Conservation (phyloP, 768 basidiomycete genomes). For the Kwoniella heveanensis region DNA sequence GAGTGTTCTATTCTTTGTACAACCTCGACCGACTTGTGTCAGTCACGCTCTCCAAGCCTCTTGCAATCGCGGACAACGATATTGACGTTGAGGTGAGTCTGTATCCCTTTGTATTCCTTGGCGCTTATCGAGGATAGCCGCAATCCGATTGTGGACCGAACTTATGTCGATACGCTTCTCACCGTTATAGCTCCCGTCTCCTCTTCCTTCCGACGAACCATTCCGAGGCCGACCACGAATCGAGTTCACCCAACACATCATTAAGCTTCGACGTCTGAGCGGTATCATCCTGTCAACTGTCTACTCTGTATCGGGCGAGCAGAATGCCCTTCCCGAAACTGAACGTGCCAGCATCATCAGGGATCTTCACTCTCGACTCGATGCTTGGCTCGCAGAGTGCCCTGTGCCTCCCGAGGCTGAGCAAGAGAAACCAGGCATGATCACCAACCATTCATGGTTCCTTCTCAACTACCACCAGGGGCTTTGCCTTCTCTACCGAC, state of each 20-base stretch:
- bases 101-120: neutral
- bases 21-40: slow-evolving; percentile 41
- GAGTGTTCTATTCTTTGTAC: slow-evolving; percentile 38
- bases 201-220: slow-evolving; percentile 16
- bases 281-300: slow-evolving; percentile 33
- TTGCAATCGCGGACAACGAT: slow-evolving; percentile 35
- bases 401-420: slow-evolving; percentile 12
- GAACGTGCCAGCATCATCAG: slow-evolving; percentile 17
- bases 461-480: slow-evolving; percentile 32
- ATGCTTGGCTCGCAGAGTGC: slow-evolving; percentile 30
- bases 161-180: neutral
- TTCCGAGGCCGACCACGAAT: slow-evolving; percentile 26
- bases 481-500: slow-evolving; percentile 32
- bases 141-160: too few relatives aligned
- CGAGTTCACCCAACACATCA: slow-evolving; percentile 31
- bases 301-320: slow-evolving; percentile 23
- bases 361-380: slow-evolving; percentile 25
- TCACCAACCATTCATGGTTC: slow-evolving; percentile 33
- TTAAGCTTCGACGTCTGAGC: slow-evolving; percentile 28
- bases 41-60: slow-evolving; percentile 29
- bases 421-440: slow-evolving; percentile 23
- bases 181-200: slow-evolving; percentile 19
- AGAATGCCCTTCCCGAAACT: slow-evolving; percentile 23
- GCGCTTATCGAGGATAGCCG: too few relatives aligned
- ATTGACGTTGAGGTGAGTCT: slow-evolving; percentile 38